Percentiles rank a stretch among this genome's conserved stretches.
These are phyloP conservation scores for Trifolium repens DNA, from an alignment of 306 rosid genomes.

Conservation along the genomic window DNA sequence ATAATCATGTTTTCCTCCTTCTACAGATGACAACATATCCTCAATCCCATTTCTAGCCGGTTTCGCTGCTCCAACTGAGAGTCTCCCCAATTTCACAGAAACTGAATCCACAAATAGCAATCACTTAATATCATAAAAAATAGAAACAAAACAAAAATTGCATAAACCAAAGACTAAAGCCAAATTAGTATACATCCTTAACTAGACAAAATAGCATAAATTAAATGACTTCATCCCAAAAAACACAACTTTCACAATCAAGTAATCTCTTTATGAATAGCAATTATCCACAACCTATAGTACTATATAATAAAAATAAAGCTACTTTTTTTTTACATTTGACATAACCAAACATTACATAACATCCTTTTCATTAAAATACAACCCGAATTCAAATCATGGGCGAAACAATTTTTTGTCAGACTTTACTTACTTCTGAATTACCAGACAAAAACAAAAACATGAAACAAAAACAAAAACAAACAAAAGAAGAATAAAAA, in stretches of 20 bases:
- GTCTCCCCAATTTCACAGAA: slow-evolving; percentile 84
- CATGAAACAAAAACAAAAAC: too few species aligned
- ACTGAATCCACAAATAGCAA: slow-evolving; percentile 50
- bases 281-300: background rate
- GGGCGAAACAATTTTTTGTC: background rate
- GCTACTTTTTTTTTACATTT: background rate
- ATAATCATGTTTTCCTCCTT: slow-evolving; percentile 93
- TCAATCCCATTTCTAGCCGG: slow-evolving; percentile 70
- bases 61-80: slow-evolving; percentile 84
- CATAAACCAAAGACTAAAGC: slow-evolving; percentile 2
- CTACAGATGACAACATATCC: slow-evolving; percentile 78
- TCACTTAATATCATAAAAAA: slow-evolving; percentile 30
- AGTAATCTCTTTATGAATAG: background rate
- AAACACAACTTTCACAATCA: slow-evolving; percentile 32
- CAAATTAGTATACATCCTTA: background rate
- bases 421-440: background rate
- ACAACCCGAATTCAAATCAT: background rate
- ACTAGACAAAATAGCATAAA: background rate
- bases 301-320: background rate
- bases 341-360: slow-evolving; percentile 14
- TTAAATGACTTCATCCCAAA: background rate
- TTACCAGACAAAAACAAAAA: background rate
- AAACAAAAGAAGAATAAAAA: background rate
- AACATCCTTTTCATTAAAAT: slow-evolving; percentile 17
- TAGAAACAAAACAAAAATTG: slow-evolving; percentile 7